Evolutionary conservation across 371 early-diverging fungal species (phyloP).

Genomic region (Mortierella sp.): DNA sequence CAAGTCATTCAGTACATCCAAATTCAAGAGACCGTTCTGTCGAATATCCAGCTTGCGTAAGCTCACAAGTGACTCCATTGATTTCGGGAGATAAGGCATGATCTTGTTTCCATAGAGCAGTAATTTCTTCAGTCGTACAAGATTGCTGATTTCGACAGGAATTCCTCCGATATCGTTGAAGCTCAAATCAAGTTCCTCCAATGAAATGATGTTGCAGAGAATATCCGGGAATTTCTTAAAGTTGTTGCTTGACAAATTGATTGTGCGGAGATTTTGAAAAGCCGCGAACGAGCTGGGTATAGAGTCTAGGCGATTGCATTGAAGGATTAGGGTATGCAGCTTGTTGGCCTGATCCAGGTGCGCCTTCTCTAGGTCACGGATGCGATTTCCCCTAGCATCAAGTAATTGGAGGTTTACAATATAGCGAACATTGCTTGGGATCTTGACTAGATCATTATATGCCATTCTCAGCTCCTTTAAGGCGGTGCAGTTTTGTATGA

Average conservation of each 20-base stretch:
- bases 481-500: conserved; percentile 74
- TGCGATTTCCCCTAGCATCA: conserved; percentile 82
- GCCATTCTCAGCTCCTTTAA: conserved; percentile 76
- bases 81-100: conserved; percentile 74
- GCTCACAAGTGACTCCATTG: conserved; percentile 69
- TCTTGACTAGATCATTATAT: conserved; percentile 71
- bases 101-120: conserved; percentile 82
- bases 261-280: conserved; percentile 67
- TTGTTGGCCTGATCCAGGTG: conserved; percentile 67
- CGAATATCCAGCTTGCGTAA: conserved; percentile 83
- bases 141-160: conserved; percentile 80
- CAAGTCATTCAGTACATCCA: conserved; percentile 68
- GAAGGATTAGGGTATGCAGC: conserved; percentile 73
- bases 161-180: conserved; percentile 85
- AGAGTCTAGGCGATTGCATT: conserved; percentile 78
- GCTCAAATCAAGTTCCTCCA: conserved; percentile 83
- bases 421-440: conserved; percentile 72
- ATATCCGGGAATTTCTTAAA: conserved; percentile 76
- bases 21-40: conserved; percentile 76
- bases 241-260: conserved; percentile 86
- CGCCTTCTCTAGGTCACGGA: conserved; percentile 70
- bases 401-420: conserved; percentile 72
- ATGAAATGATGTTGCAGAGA: conserved; percentile 68
- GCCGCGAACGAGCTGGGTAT: conserved; percentile 69
- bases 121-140: conserved; percentile 71